Percentiles rank a stretch among this genome's conserved stretches.
phyloP scores from a whole-genome alignment of 23 red algal species.

The Gracilaria vermiculophylla region DNA sequence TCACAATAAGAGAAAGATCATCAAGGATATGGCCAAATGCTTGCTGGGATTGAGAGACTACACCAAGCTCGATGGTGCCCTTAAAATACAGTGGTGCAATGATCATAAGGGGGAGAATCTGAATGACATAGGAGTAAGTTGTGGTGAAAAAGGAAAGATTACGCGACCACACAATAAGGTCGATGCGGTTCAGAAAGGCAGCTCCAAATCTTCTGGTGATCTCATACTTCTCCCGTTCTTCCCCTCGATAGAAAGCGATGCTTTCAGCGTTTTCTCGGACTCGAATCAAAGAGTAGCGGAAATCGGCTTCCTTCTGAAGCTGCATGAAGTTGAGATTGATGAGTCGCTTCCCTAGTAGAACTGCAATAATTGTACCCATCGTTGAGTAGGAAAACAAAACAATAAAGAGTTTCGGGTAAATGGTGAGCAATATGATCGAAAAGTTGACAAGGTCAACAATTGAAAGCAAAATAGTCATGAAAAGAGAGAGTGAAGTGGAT shows the following conservation, averaged over 20 bases:
- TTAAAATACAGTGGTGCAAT: constrained; percentile 91
- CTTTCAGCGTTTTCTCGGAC: constrained; percentile 96
- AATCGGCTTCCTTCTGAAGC: constrained; percentile 93
- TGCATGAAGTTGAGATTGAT: constrained; percentile 88
- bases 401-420: constrained; percentile 89
- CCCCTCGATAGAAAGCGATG: constrained; percentile 91
- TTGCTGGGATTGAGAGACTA: constrained; percentile 82
- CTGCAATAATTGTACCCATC: constrained; percentile 78
- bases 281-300: constrained; percentile 88
- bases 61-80: constrained; percentile 85
- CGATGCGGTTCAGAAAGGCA: constrained; percentile 72
- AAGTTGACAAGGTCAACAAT: constrained; percentile 88
- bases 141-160: constrained; percentile 97
- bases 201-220: constrained; percentile 45
- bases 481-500: constrained; percentile 78
- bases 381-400: constrained; percentile 78
- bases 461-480: constrained; percentile 80
- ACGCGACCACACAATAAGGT: constrained; percentile 77
- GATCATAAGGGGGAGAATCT: constrained; percentile 89
- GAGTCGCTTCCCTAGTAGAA: constrained; percentile 68
- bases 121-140: constrained; percentile 89
- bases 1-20: constrained; percentile 90
- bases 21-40: constrained; percentile 95
- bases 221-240: constrained; percentile 71
- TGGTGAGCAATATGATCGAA: constrained; percentile 82